Base-by-base conservation (phyloP, 2,329 filamentous ascomycete genomes). In the Xylaria sp. region DNA sequence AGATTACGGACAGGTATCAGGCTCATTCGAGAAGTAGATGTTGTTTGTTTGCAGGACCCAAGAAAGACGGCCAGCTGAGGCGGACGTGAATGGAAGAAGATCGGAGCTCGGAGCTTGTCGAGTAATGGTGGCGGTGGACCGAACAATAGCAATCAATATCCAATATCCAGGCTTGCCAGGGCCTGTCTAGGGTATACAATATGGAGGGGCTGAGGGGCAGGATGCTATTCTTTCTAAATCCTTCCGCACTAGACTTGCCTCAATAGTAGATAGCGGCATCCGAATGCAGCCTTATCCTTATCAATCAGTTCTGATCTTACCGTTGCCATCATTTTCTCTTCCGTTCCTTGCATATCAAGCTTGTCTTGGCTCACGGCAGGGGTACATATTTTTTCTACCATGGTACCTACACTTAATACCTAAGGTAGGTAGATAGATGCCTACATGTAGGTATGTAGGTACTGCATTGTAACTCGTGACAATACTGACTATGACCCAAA, bases 41-140 rank as follows among this genome's bases (percentile, higher is more conserved):
- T 46, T 23, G 45, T 36, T 46, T 23, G 45, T 36, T 53, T 34
- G 34, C 12, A 34, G 7, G 50, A 20, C 28, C 28, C 28, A 23
- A 34, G 15, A 32, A 41, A 41, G 20, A 28, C 18, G 52, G 52
- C 52, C 20, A 56, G 5, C 34, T 18, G 39, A 45, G 48, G 20
- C 66, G 58, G 65, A 68, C 32, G 63, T 68, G 34, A 25, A 65
- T 70, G 63, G 70, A 72, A 39, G 34, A 60, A 60, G 23, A 66
- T 69, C 73, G 73, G 73, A 57, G 71, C 58, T 65, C 73, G 73
- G 73, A 72, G 71, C 70, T 74, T 72, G 65, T 48, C 30, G 34
- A 64, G 53, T 34, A 52, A 52, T 36, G 30, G 41, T n/a, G 41
- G 13, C 32, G 32, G 34, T 18, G 34, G 52, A 10, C 15, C n/a